Conservation (phyloP, 208 protist species). For the Leishmania tarentolae region DNA sequence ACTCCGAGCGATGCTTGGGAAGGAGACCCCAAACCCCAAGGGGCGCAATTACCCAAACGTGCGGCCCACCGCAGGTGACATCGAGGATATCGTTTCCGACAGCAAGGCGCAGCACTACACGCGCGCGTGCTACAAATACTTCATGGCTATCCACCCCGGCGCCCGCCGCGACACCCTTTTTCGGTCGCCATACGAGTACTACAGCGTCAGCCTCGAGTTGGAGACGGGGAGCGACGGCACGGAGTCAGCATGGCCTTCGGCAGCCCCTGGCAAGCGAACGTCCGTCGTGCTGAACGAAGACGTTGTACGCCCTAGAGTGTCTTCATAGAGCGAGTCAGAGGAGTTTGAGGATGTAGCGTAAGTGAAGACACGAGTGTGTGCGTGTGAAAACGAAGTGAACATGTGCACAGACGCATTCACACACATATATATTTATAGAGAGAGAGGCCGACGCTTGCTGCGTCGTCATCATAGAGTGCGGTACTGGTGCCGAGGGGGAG, state of each 20-base stretch:
- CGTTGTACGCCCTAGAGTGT: slow-evolving; percentile 40
- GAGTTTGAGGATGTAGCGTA: background rate
- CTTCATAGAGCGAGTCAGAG: slow-evolving; percentile 3
- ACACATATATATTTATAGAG: too few relatives aligned
- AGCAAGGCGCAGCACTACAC: slow-evolving; percentile 89
- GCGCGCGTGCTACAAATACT: slow-evolving; percentile 91
- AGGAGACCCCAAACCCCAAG: slow-evolving; percentile 61
- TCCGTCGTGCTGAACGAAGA: slow-evolving; percentile 47
- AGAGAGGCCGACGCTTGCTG: background rate
- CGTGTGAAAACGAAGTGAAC: background rate
- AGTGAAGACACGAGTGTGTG: background rate
- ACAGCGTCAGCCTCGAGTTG: slow-evolving; percentile 62
- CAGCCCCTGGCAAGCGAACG: slow-evolving; percentile 25
- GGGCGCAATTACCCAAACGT: slow-evolving; percentile 50
- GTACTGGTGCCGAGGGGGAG: background rate
- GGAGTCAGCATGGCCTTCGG: slow-evolving; percentile 19
- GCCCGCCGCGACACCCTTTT: slow-evolving; percentile 86
- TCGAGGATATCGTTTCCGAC: slow-evolving; percentile 90
- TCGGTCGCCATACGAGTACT: slow-evolving; percentile 89
- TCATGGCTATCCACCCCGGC: slow-evolving; percentile 84
- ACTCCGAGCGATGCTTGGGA: slow-evolving; percentile 55
- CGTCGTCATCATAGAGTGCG: slow-evolving; percentile 3
- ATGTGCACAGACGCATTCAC: background rate
- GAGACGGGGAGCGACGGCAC: slow-evolving; percentile 20
- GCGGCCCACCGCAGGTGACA: slow-evolving; percentile 54